phyloP scores from a whole-genome alignment of 306 rosid species.

The Inga laurina region DNA sequence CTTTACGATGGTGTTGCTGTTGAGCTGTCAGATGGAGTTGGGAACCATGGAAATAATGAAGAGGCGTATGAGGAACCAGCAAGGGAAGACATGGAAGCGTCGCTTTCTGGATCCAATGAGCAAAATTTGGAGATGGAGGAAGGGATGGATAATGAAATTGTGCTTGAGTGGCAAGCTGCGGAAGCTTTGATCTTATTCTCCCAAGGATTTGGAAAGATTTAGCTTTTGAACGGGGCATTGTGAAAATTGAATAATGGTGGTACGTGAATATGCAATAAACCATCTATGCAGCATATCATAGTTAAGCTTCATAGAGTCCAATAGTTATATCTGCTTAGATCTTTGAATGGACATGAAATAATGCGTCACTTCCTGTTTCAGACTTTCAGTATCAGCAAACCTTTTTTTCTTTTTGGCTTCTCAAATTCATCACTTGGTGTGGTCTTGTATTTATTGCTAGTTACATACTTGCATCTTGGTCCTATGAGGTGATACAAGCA shows the following conservation, averaged over 20 bases:
- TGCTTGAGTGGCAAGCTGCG: neutral
- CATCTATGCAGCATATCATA: neutral
- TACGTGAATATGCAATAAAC: neutral
- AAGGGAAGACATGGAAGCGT: neutral
- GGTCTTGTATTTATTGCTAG: too few species aligned
- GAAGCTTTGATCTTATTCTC: neutral
- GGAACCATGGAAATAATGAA: neutral
- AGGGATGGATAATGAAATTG: neutral
- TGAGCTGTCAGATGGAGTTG: neutral
- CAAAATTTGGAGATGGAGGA: neutral
- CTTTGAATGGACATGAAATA: neutral
- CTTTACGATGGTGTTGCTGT: too few species aligned
- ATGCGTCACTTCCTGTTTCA: neutral
- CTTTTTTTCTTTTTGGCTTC: neutral
- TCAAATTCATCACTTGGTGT: neutral
- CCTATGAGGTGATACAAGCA: neutral
- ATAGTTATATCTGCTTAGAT: neutral
- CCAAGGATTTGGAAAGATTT: neutral
- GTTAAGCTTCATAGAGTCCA: neutral
- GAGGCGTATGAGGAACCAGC: neutral
- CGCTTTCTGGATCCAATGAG: neutral
- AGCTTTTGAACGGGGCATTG: neutral
- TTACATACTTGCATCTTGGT: too few species aligned
- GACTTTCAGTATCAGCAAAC: neutral
- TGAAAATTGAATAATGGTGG: neutral